Percentiles rank a stretch among this genome's conserved stretches.
phyloP scores from a whole-genome alignment of 2,329 filamentous ascomycete species.

The Teratosphaeria destructans region DNA sequence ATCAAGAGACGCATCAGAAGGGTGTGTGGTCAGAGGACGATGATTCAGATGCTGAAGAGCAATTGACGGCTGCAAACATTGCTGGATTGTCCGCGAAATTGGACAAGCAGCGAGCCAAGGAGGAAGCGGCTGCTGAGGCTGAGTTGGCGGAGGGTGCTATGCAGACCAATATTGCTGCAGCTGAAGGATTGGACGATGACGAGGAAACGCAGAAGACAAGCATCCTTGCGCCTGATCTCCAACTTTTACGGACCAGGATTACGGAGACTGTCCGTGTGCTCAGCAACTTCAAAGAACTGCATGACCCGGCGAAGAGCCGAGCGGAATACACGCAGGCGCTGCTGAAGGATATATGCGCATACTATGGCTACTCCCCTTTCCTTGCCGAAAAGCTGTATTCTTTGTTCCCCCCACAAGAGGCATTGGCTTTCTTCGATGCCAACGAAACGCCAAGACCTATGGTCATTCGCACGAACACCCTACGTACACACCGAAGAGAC shows the following conservation, averaged over 20 bases:
- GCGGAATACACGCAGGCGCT: conserved; percentile 81
- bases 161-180: conserved; percentile 84
- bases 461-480: conserved; percentile 92
- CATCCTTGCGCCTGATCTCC: conserved; percentile 75
- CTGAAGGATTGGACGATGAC: conserved; percentile 50
- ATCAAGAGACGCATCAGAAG: conserved; percentile 44
- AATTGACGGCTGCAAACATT: conserved; percentile 90
- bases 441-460: conserved; percentile 92
- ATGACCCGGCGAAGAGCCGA: conserved; percentile 69
- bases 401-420: conserved; percentile 85
- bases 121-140: conserved; percentile 71
- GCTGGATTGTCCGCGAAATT: conserved; percentile 79
- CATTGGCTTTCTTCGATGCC: conserved; percentile 96
- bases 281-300: conserved; percentile 74
- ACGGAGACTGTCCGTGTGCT: conserved; percentile 88
- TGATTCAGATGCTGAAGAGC: conserved; percentile 77
- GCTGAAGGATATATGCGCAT: conserved; percentile 83
- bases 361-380: conserved; percentile 92
- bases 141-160: conserved; percentile 77
- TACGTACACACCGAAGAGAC: conserved; percentile 65
- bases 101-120: conserved; percentile 64
- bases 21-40: conserved; percentile 93
- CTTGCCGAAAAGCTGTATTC: conserved; percentile 93
- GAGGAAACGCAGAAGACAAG: conserved; percentile 47
- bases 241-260: conserved; percentile 77